These are phyloP conservation scores for Psilocybe mexicana DNA, from an alignment of 1,284 basidiomycete genomes.

Conservation along the genomic window DNA sequence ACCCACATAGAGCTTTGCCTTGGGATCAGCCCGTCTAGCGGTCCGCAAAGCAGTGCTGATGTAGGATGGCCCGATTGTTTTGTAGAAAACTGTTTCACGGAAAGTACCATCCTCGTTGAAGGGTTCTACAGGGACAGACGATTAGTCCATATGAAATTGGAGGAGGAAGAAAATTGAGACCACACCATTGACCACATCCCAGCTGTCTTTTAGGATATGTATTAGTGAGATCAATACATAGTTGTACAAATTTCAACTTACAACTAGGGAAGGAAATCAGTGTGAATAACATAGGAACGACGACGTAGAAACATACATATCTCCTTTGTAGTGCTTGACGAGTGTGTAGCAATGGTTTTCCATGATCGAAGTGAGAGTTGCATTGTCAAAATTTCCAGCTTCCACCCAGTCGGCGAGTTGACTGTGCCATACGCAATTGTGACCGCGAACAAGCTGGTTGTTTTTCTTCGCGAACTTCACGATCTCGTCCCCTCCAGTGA, in stretches of 20 bases:
- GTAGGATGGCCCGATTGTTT: slow-evolving; percentile 44
- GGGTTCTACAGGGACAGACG: slow-evolving; percentile 31
- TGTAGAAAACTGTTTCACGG: slow-evolving; percentile 47
- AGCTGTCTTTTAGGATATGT: slow-evolving; percentile 22
- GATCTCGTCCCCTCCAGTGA: slow-evolving; percentile 27
- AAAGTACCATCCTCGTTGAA: slow-evolving; percentile 55
- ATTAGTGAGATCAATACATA: neutral
- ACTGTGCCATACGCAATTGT: slow-evolving; percentile 58
- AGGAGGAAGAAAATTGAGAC: slow-evolving; percentile 1
- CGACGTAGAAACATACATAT: slow-evolving; percentile 40
- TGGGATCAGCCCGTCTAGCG: slow-evolving; percentile 47
- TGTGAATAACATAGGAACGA: neutral
- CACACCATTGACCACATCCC: slow-evolving; percentile 43
- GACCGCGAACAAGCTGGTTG: slow-evolving; percentile 44
- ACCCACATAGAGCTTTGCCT: slow-evolving; percentile 25
- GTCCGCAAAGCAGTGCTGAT: slow-evolving; percentile 45
- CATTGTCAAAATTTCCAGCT: slow-evolving; percentile 40
- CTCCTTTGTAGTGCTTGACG: slow-evolving; percentile 49
- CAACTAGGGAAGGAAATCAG: slow-evolving; percentile 13
- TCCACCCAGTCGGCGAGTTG: slow-evolving; percentile 55
- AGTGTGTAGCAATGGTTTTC: slow-evolving; percentile 46
- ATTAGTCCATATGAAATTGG: neutral
- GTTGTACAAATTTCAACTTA: slow-evolving; percentile 5
- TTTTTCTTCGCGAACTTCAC: slow-evolving; percentile 47
- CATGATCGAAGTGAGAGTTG: slow-evolving; percentile 43